These are phyloP conservation scores for Colletotrichum sp. DNA, from an alignment of 2,329 filamentous ascomycete species.

Conservation along the genomic window DNA sequence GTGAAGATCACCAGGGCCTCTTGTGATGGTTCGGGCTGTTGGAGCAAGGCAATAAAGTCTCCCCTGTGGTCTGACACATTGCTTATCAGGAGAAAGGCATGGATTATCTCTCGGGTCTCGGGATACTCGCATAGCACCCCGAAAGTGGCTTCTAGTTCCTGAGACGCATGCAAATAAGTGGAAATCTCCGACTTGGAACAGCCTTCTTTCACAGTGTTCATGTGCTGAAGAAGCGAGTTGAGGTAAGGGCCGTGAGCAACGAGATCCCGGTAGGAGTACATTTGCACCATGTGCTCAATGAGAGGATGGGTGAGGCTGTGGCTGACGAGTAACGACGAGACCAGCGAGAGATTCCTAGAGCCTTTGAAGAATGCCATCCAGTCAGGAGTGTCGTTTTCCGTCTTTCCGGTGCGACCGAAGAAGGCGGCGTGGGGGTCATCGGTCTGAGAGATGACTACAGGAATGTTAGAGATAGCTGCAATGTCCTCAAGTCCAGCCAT, in stretches of 20 bases:
- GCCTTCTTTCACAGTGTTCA: neutral
- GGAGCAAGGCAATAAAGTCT: constrained; percentile 39
- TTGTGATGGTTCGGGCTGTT: constrained; percentile 18
- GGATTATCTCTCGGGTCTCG: constrained; percentile 33
- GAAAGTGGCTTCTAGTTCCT: neutral
- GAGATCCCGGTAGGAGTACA: neutral
- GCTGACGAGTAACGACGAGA: neutral
- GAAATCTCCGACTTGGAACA: neutral
- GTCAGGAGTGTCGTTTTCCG: neutral
- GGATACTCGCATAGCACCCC: neutral
- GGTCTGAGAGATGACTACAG: neutral
- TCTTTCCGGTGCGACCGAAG: neutral
- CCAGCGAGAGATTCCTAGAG: neutral
- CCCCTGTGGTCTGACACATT: constrained; percentile 28
- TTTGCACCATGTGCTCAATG: neutral
- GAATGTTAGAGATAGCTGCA: neutral
- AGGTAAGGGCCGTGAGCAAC: neutral
- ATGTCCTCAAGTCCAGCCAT: neutral
- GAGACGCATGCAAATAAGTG: neutral
- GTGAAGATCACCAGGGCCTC: constrained; percentile 37
- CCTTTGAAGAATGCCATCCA: neutral
- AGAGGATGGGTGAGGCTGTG: neutral
- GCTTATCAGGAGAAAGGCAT: constrained; percentile 45
- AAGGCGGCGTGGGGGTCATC: neutral
- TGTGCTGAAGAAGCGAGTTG: neutral